Base-by-base conservation (phyloP, 2,329 filamentous ascomycete genomes). In the Ceratocystis huliohia region DNA sequence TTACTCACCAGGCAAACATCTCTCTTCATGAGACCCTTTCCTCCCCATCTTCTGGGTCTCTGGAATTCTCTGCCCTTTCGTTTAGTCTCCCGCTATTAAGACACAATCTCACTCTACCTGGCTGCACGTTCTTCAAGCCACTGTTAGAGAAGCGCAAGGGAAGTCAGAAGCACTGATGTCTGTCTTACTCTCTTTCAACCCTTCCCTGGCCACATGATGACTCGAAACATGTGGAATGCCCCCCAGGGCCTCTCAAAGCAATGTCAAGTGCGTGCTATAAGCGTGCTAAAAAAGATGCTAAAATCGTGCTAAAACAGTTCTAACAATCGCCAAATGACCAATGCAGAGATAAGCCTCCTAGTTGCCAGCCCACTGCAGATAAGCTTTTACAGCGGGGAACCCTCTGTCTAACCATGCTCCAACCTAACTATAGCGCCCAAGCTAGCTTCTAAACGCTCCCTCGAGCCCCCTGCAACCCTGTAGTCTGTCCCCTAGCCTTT, bases 321-420 rank as follows among this genome's bases (percentile, higher is more conserved):
- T 4, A 20, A 30, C 30, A 17, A 59, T 53, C n/a, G 48, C 30
- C 30, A 33, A 37, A 17, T 28, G n/a, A 30, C 37, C 17, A 28
- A 33, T 37, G 33, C 10, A 37, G 33, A 37, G 33, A 37, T 37
- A 37, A 37, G 33, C 33, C 33, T 37, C 2, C 10, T n/a, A 33
- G n/a, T 28, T 10, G 28, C 28, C 15, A 30, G 30, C 7, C 56
- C 56, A 8, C 56, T 59, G 30, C 37, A n/a, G 56, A 59, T 59
- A 59, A 59, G 25, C 56, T 59, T 59, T 6, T 59, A 59, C 56
- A 59, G 56, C n/a, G 56, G 56, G 17, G 56, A 17, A 25, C 56
- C n/a, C n/a, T 28, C 13, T 22, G 28, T 37, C 56, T n/a, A 41
- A 10, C 37, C 37, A 13, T 41, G 37, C 37, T 41, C 37, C 37